Percentiles rank a stretch among this genome's conserved stretches.
Conservation (phyloP, 345 rosid species). For the Citrus glauca region DNA sequence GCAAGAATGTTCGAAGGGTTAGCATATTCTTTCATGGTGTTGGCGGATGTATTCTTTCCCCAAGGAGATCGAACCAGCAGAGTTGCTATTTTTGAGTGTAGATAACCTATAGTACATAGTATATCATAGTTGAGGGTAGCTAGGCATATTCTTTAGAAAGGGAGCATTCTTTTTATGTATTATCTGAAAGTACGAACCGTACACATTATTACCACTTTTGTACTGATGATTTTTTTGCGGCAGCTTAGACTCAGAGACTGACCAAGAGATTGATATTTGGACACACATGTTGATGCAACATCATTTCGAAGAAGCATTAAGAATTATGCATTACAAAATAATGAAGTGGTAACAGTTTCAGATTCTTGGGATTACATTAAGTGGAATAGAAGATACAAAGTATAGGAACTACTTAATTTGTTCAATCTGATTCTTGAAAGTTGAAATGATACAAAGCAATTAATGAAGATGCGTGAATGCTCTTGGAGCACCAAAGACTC, state of each 20-base stretch:
- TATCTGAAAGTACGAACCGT: neutral
- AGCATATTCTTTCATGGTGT: slow-evolving; percentile 36
- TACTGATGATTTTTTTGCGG: neutral
- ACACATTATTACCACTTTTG: neutral
- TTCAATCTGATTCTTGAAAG: neutral
- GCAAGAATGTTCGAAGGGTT: neutral
- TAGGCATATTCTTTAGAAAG: slow-evolving; percentile 1
- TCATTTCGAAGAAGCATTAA: neutral
- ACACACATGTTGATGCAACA: too few relatives aligned
- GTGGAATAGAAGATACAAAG: neutral
- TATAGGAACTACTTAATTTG: neutral
- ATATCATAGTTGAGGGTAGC: neutral
- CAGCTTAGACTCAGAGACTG: neutral
- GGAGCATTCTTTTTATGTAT: slow-evolving; percentile 10
- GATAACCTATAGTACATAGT: neutral
- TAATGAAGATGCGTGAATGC: neutral
- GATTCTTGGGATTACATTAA: neutral
- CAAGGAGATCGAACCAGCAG: neutral
- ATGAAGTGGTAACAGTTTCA: too few relatives aligned
- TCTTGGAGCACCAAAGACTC: too few relatives aligned
- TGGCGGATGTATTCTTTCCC: slow-evolving; percentile 6
- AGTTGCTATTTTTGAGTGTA: neutral
- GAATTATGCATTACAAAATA: neutral
- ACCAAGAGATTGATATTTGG: neutral
- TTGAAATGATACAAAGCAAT: neutral